Conservation (phyloP, 768 basidiomycete species). For the Boletus rex-veris region DNA sequence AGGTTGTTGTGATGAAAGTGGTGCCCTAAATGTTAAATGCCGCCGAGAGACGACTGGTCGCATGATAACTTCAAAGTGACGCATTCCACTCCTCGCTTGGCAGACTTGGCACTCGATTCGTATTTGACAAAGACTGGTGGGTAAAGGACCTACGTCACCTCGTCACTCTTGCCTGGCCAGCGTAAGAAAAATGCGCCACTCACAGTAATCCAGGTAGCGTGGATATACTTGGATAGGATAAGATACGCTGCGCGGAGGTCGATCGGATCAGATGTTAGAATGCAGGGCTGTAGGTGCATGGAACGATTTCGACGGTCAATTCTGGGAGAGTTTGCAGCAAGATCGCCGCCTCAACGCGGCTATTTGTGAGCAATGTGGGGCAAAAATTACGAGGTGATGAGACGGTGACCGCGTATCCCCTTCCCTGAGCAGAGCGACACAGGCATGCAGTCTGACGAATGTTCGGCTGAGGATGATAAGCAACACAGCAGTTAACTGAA, state of each 20-base stretch:
- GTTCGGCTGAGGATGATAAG: neutral
- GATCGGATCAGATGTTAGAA: slow-evolving; percentile 19
- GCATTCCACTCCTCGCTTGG: slow-evolving; percentile 2
- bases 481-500: neutral
- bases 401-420: neutral
- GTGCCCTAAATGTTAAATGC: neutral
- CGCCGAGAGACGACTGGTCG: slow-evolving; percentile 9
- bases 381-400: neutral
- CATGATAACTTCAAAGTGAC: slow-evolving; percentile 7
- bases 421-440: neutral
- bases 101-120: neutral
- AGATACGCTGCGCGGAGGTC: slow-evolving; percentile 14
- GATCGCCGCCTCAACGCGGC: neutral
- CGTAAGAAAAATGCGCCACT: neutral
- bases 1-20: neutral
- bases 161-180: slow-evolving; percentile 3
- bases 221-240: slow-evolving; percentile 1
- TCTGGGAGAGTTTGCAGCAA: neutral
- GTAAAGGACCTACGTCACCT: slow-evolving; percentile 26
- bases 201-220: slow-evolving; percentile 12
- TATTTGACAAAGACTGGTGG: slow-evolving; percentile 3
- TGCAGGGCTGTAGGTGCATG: neutral
- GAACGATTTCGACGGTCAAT: neutral
- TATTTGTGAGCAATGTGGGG: neutral
- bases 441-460: neutral